These are phyloP conservation scores for Wolfiporia cocos DNA, from an alignment of 1,284 basidiomycete species.

Conservation along the genomic window DNA sequence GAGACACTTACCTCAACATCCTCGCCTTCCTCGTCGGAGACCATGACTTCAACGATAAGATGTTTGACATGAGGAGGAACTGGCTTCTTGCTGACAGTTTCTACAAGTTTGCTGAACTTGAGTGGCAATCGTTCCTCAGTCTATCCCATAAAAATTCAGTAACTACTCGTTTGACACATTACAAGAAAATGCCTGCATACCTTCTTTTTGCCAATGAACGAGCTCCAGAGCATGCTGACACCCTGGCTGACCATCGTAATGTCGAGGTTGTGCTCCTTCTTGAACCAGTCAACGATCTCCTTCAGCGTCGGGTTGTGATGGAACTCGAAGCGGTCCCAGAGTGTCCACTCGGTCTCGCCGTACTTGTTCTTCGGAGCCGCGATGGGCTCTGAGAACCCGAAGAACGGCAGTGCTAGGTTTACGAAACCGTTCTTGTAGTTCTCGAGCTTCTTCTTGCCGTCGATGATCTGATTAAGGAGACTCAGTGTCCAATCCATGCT, in stretches of 20 bases:
- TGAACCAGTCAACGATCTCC: slow-evolving; percentile 85
- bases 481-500: too few species aligned
- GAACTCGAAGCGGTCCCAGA: slow-evolving; percentile 98
- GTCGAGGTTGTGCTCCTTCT: slow-evolving; percentile 80
- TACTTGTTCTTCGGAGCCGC: slow-evolving; percentile 90
- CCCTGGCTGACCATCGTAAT: slow-evolving; percentile 96
- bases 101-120: slow-evolving; percentile 89
- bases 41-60: slow-evolving; percentile 93
- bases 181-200: slow-evolving; percentile 28
- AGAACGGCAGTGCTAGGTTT: slow-evolving; percentile 97
- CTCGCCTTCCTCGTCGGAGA: slow-evolving; percentile 84
- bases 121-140: slow-evolving; percentile 83
- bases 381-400: slow-evolving; percentile 98
- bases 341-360: slow-evolving; percentile 87
- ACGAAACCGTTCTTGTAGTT: slow-evolving; percentile 99
- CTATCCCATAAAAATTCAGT: slow-evolving; percentile 36
- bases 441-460: slow-evolving; percentile 90
- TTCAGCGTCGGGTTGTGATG: slow-evolving; percentile 84
- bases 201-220: slow-evolving; percentile 90
- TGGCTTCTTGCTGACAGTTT: slow-evolving; percentile 91
- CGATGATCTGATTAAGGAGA: slow-evolving; percentile 83
- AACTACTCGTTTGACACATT: not conserved
- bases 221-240: slow-evolving; percentile 97
- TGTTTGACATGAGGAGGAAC: slow-evolving; percentile 77
- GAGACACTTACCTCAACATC: slow-evolving; percentile 65